phyloP scores from a whole-genome alignment of 257 asterid species.

The Gardenia jasminoides region DNA sequence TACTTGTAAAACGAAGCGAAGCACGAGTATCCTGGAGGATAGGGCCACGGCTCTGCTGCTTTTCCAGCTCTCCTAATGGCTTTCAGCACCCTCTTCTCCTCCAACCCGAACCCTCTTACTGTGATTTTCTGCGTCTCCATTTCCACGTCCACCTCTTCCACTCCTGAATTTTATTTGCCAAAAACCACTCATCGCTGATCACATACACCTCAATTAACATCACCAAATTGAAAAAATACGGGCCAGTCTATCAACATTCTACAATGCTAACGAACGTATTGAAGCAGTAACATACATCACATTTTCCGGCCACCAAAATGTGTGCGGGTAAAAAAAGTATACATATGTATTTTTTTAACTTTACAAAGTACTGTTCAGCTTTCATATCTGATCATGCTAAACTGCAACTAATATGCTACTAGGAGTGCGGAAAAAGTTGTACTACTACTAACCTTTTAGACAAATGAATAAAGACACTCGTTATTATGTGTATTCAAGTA shows the following conservation, averaged over 20 bases:
- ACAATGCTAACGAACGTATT: too few species aligned
- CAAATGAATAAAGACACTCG: not conserved
- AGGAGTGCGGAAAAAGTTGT: not conserved
- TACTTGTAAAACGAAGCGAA: constrained; percentile 81
- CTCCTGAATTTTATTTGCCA: constrained; percentile 42
- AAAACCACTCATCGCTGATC: not conserved
- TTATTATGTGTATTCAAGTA: not conserved
- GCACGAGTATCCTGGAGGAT: constrained; percentile 63
- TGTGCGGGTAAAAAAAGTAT: too few species aligned
- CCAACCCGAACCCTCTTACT: constrained; percentile 63
- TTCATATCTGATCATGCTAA: too few species aligned
- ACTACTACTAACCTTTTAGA: too few species aligned
- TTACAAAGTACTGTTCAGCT: too few species aligned
- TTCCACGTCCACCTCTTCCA: constrained; percentile 78
- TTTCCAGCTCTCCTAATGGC: constrained; percentile 83
- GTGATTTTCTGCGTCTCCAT: constrained; percentile 88
- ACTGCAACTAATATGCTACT: too few species aligned
- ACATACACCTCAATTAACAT: not conserved
- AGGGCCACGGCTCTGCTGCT: constrained; percentile 99
- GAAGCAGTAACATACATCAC: too few species aligned
- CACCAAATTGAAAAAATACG: not conserved
- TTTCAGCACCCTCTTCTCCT: constrained; percentile 68
- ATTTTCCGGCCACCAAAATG: too few species aligned
- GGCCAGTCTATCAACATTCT: too few species aligned
- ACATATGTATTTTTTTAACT: too few species aligned